Evolutionary conservation across 78 protist genomes (phyloP).

Genomic region (Diacronema lutheri): DNA sequence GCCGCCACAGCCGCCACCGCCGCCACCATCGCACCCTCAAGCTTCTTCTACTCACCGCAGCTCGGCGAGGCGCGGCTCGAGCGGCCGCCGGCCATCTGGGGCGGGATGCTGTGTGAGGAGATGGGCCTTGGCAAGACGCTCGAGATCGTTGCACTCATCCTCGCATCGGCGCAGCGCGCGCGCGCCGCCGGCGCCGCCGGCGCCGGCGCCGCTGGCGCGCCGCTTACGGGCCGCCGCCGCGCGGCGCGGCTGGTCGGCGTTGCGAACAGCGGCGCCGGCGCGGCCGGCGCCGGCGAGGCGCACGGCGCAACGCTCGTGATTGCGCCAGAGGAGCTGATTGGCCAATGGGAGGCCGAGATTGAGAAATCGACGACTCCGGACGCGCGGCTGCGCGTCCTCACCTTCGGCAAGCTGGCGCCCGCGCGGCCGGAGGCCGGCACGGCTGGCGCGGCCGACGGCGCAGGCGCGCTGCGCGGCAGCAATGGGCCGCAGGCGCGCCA

Average conservation of each 20-base stretch:
- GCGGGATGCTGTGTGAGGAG: slow-evolving; percentile 7
- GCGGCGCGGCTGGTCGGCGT: no score
- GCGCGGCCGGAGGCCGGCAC: no score
- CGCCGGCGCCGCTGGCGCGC: background rate
- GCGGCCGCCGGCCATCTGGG: background rate
- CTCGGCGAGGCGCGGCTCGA: slow-evolving; percentile 8
- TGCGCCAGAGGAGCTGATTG: background rate
- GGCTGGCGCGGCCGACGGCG: no score
- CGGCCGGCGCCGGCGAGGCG: no score
- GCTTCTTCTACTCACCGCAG: background rate
- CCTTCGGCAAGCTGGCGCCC: no score
- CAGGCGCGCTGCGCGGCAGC: no score
- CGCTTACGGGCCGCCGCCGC: no score
- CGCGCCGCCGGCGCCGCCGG: background rate
- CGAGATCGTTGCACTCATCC: background rate
- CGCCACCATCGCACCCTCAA: no score
- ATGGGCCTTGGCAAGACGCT: slow-evolving; percentile 27
- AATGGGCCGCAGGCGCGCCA: no score
- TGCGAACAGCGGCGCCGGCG: no score
- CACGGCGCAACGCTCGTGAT: background rate
- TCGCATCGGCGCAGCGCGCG: background rate
- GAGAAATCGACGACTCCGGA: background rate
- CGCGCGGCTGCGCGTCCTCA: background rate
- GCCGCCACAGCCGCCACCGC: no score
- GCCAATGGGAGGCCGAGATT: background rate